Base-by-base conservation (phyloP, 1,284 basidiomycete genomes). In the Fomitopsis pinicola region DNA sequence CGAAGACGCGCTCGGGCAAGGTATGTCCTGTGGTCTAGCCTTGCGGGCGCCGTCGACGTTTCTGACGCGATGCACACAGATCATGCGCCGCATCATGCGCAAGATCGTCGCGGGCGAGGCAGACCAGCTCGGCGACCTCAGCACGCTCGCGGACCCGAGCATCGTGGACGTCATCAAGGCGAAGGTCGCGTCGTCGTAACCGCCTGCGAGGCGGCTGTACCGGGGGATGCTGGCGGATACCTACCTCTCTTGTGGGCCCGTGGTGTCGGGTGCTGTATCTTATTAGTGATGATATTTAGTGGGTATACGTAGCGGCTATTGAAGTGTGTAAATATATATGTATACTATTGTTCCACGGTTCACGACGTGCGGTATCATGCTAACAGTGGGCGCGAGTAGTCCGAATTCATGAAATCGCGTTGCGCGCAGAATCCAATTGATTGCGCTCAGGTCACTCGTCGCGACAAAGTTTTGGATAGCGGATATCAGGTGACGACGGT, bases 1-100 rank as follows among this genome's bases (percentile, higher is more conserved):
- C 97, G 55, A 98, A 98, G 87, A 99, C 97, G 53, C 84, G 96
- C 57, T 93, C 90, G n/a, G 97, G 97, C 48, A 98, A 98, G 88
- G 84, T 92, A 56, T 44, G 79, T 65, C 14, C 38, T 1, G 38
- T 40, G 38, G n/a, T 17, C n/a, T 19, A 19, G 48, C 28, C 42
- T 55, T 33, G 48, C 55, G 35, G 48, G 38, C 46, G 35, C 22
- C 36, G 26, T 30, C n/a, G 19, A 26, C 26, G 42, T 54, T 48
- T 36, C 12, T 58, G 52, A 42, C 28, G n/a, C 17, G 14, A 15
- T 9, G 14, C 46, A 28, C 42, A 33, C 63, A 90, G 91, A 93
- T 95, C 75, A 95, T 98, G 89, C 86, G 95, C 60, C 86, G 97
- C 59, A 91, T 97, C 64, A 85, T 98, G 82, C 87, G 97, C 71